Conservation (phyloP, 306 rosid genomes). For the Casuarina glauca region DNA sequence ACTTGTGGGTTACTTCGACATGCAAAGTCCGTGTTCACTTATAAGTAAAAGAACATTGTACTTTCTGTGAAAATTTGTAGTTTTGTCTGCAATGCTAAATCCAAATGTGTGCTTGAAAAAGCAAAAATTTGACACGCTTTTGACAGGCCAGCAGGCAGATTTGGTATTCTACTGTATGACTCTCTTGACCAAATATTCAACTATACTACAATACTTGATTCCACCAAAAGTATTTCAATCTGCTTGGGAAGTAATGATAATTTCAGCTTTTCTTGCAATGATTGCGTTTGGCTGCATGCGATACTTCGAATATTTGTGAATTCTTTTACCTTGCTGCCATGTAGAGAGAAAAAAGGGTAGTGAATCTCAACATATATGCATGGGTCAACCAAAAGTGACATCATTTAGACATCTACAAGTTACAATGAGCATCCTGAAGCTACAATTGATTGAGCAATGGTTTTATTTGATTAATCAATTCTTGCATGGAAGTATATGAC, state of each 20-base stretch:
- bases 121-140: not conserved
- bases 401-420: not conserved
- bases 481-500: not conserved
- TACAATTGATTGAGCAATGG: not conserved
- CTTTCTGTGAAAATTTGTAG: not conserved
- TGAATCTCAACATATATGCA: not conserved
- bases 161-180: not conserved
- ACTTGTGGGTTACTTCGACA: slow-evolving; percentile 2
- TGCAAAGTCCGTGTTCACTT: not conserved
- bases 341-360: not conserved
- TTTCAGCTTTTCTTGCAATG: not conserved
- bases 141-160: not conserved
- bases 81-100: not conserved
- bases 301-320: slow-evolving; percentile 5
- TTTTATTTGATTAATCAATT: not conserved
- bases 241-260: not conserved
- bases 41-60: not conserved
- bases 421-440: not conserved
- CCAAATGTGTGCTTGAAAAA: not conserved
- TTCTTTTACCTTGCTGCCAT: not conserved
- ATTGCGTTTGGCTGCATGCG: not conserved
- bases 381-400: not conserved
- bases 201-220: not conserved
- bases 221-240: not conserved
- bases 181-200: not conserved